Percentiles rank a stretch among this genome's conserved stretches.
Conservation (phyloP, 495 filamentous ascomycete species). For the Aspergillus bridgeri region DNA sequence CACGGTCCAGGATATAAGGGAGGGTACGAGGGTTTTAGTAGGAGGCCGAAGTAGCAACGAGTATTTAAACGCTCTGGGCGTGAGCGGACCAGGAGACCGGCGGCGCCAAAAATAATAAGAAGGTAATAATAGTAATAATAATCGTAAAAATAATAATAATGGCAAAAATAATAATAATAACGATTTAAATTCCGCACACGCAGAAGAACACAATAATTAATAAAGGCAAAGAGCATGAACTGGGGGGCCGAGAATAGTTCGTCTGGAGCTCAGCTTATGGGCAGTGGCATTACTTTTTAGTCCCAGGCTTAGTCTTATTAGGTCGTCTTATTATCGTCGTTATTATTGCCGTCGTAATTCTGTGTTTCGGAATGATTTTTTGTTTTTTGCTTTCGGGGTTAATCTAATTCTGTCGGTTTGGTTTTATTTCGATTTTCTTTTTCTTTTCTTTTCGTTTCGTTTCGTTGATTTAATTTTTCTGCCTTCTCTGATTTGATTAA, state of each 20-base stretch:
- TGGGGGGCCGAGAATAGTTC: conserved; percentile 16
- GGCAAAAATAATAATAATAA: conserved; percentile 14
- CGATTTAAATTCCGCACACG: no score
- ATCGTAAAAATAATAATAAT: not conserved
- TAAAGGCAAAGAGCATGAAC: conserved; percentile 16
- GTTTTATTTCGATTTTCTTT: conserved; percentile 1
- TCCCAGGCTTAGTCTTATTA: conserved; percentile 5
- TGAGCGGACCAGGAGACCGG: not conserved
- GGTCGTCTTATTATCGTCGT: conserved; percentile 1
- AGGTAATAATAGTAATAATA: no score
- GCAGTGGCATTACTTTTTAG: conserved; percentile 6
- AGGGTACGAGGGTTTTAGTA: not conserved
- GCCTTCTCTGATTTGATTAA: conserved; percentile 1
- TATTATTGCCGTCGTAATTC: conserved; percentile 3
- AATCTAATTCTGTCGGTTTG: no score
- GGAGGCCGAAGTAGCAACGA: conserved; percentile 16
- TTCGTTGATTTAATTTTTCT: not conserved
- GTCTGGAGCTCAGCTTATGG: conserved; percentile 19
- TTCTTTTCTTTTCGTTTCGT: not conserved
- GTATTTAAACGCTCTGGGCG: conserved; percentile 21
- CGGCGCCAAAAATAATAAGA: not conserved
- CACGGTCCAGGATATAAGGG: not conserved
- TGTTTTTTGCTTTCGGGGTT: no score
- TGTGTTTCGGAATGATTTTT: conserved; percentile 3
- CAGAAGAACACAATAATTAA: no score